A percentile compares a stretch with the other conserved stretches of the same genome.
Conservation (phyloP, 306 rosid genomes). For the Lathyrus tuberosus region DNA sequence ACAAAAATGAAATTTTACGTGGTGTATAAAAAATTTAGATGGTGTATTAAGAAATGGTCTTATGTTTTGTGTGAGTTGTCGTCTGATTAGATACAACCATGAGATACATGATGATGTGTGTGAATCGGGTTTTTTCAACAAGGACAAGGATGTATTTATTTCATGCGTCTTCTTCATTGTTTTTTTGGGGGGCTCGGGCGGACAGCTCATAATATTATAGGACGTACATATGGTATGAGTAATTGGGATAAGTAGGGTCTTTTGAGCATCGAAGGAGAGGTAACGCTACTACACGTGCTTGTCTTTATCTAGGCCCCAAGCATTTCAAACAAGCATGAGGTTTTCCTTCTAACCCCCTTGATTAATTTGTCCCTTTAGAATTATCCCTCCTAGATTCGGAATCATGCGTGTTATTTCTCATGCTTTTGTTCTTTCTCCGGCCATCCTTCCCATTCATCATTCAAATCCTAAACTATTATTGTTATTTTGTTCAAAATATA, state of each 20-base stretch:
- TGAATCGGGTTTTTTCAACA: no score
- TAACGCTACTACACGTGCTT: neutral
- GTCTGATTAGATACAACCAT: no score
- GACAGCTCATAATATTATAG: no score
- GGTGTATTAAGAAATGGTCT: no score
- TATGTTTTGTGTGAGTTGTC: no score
- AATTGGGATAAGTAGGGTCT: constrained; percentile 12
- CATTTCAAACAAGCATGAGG: constrained; percentile 13
- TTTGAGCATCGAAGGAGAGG: neutral
- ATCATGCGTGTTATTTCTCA: constrained; percentile 27
- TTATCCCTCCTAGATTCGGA: constrained; percentile 35
- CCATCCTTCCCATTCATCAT: neutral
- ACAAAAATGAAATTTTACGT: no score
- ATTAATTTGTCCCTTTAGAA: constrained; percentile 6
- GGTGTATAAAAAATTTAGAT: no score
- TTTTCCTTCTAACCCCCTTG: constrained; percentile 11
- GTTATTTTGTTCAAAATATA: neutral
- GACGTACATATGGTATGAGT: neutral
- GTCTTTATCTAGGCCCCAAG: neutral
- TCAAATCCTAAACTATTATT: neutral
- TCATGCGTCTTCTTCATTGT: no score
- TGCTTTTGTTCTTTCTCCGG: neutral
- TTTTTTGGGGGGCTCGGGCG: no score
- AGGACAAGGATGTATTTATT: no score
- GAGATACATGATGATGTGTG: no score